These are phyloP conservation scores for Phylloporus sp. DNA, from an alignment of 1,284 basidiomycete species.

Conservation along the genomic window DNA sequence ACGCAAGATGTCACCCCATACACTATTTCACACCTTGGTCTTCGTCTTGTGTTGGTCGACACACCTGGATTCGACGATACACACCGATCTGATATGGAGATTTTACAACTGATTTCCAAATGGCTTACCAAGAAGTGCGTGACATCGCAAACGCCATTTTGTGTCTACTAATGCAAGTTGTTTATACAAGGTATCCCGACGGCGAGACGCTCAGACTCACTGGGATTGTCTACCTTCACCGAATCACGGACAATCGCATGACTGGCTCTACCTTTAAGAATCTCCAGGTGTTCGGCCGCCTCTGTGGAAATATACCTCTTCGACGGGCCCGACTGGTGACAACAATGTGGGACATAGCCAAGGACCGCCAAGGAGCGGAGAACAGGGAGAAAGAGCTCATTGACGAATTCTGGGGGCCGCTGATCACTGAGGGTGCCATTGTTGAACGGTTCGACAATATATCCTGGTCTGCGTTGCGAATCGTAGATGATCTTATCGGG, in stretches of 20 bases:
- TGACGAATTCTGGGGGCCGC: constrained; percentile 35
- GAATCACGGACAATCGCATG: constrained; percentile 56
- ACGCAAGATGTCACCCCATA: constrained; percentile 22
- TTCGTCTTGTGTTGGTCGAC: constrained; percentile 33
- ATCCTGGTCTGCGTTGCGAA: background rate
- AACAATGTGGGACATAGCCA: constrained; percentile 39
- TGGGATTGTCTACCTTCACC: constrained; percentile 58
- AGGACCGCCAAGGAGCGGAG: constrained; percentile 20
- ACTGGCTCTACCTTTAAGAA: constrained; percentile 53
- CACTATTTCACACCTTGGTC: background rate
- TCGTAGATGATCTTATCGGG: constrained; percentile 12
- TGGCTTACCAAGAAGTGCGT: constrained; percentile 35
- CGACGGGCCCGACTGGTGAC: constrained; percentile 50
- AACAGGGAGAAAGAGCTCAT: constrained; percentile 34
- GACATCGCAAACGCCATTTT: background rate
- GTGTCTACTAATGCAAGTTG: background rate
- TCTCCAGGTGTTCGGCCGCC: constrained; percentile 52
- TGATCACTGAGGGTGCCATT: constrained; percentile 44
- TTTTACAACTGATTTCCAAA: constrained; percentile 34
- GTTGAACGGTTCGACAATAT: constrained; percentile 14
- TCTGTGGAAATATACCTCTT: constrained; percentile 24
- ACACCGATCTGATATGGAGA: constrained; percentile 32
- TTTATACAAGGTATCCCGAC: constrained; percentile 20
- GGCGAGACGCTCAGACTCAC: constrained; percentile 31
- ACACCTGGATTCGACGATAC: constrained; percentile 40